These are phyloP conservation scores for Yamadazyma conglobata DNA, from an alignment of 1,139 yeast species.

Conservation along the genomic window DNA sequence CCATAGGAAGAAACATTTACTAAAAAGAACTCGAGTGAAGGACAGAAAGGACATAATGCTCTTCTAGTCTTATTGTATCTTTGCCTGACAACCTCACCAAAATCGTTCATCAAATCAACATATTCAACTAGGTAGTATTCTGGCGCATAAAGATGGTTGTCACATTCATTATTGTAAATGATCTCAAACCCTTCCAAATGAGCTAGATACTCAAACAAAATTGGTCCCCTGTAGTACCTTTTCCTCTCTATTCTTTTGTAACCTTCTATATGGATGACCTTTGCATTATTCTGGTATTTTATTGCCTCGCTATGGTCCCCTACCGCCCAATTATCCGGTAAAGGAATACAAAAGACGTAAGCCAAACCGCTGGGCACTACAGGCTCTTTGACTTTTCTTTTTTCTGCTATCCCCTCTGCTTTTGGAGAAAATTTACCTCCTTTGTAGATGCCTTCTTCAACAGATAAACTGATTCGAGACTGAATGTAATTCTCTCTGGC, in stretches of 20 bases:
- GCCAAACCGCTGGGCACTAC: background rate
- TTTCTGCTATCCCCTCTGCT: slow-evolving; percentile 1
- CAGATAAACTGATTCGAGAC: background rate
- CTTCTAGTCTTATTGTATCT: slow-evolving; percentile 22
- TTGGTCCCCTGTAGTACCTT: slow-evolving; percentile 3
- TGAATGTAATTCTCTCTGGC: background rate
- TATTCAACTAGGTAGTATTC: slow-evolving; percentile 7
- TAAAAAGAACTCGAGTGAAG: slow-evolving; percentile 23
- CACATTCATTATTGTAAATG: slow-evolving; percentile 3
- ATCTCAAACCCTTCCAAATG: slow-evolving; percentile 1
- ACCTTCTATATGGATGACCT: background rate
- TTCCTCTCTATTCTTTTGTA: background rate
- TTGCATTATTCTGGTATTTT: background rate
- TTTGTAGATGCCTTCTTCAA: background rate
- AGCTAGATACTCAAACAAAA: background rate
- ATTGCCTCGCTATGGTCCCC: slow-evolving; percentile 1
- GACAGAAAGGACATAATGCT: slow-evolving; percentile 36
- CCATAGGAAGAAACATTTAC: slow-evolving; percentile 32
- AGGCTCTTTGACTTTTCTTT: background rate
- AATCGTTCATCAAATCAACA: background rate
- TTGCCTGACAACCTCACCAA: background rate
- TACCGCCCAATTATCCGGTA: slow-evolving; percentile 2
- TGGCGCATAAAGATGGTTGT: slow-evolving; percentile 9
- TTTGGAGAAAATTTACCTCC: slow-evolving; percentile 2
- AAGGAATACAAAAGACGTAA: background rate